phyloP scores from a whole-genome alignment of 129 eudicot species.

The Escallonia herrerae region DNA sequence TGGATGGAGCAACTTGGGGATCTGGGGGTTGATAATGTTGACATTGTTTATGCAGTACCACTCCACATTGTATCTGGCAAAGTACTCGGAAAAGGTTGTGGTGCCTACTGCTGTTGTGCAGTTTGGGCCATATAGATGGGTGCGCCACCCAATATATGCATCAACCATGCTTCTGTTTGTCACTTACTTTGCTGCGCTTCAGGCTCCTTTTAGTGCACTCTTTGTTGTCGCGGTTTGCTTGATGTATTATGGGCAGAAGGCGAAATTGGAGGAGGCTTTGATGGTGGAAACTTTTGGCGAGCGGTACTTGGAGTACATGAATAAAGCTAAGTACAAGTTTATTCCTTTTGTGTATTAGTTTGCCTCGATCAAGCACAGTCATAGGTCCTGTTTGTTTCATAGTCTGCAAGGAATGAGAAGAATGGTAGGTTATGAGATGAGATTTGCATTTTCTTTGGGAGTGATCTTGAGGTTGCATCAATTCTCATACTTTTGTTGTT shows the following conservation, averaged over 20 bases:
- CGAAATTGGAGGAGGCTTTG: conserved; percentile 58
- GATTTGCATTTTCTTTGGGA: background rate
- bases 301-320: conserved; percentile 53
- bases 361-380: background rate
- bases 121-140: conserved; percentile 78
- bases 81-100: conserved; percentile 79
- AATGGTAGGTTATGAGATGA: background rate
- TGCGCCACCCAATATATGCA: conserved; percentile 89
- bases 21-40: conserved; percentile 60
- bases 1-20: conserved; percentile 53
- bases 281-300: conserved; percentile 68
- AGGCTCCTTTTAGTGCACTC: conserved; percentile 64
- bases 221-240: conserved; percentile 44
- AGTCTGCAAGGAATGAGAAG: too few relatives aligned
- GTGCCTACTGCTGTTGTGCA: conserved; percentile 85
- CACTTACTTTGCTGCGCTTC: conserved; percentile 54
- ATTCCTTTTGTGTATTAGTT: conserved; percentile 80
- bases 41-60: conserved; percentile 65
- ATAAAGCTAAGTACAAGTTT: conserved; percentile 68
- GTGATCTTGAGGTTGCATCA: background rate
- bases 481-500: background rate
- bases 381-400: too few relatives aligned
- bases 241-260: conserved; percentile 76
- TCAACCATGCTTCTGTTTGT: conserved; percentile 77
- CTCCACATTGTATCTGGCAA: conserved; percentile 67